Evolutionary conservation across 352 stramenopile species (phyloP).

Genomic region (Globisporangium abappressorium): DNA sequence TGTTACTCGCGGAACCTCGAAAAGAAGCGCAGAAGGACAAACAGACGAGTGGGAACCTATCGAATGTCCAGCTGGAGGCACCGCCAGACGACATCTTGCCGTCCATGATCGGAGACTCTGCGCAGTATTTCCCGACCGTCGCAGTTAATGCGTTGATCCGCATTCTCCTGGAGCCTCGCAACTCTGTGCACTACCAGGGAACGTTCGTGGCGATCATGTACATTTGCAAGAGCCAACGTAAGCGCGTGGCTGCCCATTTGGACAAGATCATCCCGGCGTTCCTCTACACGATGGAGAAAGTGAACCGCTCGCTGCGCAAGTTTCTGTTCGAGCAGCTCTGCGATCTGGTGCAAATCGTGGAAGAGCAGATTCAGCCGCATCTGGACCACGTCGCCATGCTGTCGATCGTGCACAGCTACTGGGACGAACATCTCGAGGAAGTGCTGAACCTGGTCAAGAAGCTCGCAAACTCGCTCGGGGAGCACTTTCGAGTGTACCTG

Average conservation of each 20-base stretch:
- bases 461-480: constrained; percentile 76
- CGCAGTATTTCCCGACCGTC: constrained; percentile 97
- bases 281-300: constrained; percentile 90
- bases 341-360: constrained; percentile 95
- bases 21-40: constrained; percentile 72
- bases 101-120: constrained; percentile 82
- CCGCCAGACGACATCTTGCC: constrained; percentile 74
- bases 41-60: constrained; percentile 64
- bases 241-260: constrained; percentile 94
- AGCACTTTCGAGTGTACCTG: constrained; percentile 89
- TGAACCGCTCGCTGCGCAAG: constrained; percentile 88
- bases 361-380: constrained; percentile 94
- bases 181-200: constrained; percentile 96
- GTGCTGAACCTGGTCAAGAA: constrained; percentile 98
- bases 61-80: constrained; percentile 56
- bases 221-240: constrained; percentile 96
- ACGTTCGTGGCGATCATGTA: constrained; percentile 99
- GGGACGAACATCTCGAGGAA: constrained; percentile 92
- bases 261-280: constrained; percentile 98
- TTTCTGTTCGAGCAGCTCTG: constrained; percentile 96
- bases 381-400: constrained; percentile 81
- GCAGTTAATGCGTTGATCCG: constrained; percentile 95
- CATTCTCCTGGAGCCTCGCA: constrained; percentile 96
- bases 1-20: constrained; percentile 47
- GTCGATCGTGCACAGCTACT: constrained; percentile 81